phyloP scores from a whole-genome alignment of 805 yeast genomes.

The Lipomyces yamanashiensis region DNA sequence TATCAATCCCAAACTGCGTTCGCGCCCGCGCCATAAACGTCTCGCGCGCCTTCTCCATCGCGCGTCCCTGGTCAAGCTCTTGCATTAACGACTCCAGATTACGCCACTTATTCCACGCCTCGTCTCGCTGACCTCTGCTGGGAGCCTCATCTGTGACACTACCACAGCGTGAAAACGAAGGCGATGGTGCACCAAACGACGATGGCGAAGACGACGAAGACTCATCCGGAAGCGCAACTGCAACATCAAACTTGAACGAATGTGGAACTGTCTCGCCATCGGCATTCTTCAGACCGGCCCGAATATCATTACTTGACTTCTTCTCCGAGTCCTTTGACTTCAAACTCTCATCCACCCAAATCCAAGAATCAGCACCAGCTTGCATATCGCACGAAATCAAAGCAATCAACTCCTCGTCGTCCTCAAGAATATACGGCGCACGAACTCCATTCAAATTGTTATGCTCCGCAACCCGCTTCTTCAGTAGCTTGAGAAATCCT shows the following conservation, averaged over 20 bases:
- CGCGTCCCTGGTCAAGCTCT: slow-evolving; percentile 5
- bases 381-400: slow-evolving; percentile 53
- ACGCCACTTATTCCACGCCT: slow-evolving; percentile 27
- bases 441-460: not conserved
- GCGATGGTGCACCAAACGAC: not conserved
- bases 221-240: slow-evolving; percentile 13
- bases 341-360: slow-evolving; percentile 15
- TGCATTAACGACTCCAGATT: slow-evolving; percentile 13
- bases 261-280: slow-evolving; percentile 15
- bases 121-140: not conserved
- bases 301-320: not conserved
- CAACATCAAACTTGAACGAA: slow-evolving; percentile 21
- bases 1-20: slow-evolving; percentile 9
- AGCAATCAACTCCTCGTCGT: slow-evolving; percentile 31
- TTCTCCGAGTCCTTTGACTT: not conserved
- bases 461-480: slow-evolving; percentile 6
- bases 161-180: not conserved
- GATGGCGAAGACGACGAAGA: not conserved
- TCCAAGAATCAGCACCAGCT: slow-evolving; percentile 30
- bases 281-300: not conserved
- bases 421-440: slow-evolving; percentile 17
- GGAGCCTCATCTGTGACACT: not conserved
- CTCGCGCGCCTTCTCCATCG: slow-evolving; percentile 12
- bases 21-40: slow-evolving; percentile 18
- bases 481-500: slow-evolving; percentile 20